Base-by-base conservation (phyloP, 2,329 filamentous ascomycete species). In the Raffaelea ambrosiae region DNA sequence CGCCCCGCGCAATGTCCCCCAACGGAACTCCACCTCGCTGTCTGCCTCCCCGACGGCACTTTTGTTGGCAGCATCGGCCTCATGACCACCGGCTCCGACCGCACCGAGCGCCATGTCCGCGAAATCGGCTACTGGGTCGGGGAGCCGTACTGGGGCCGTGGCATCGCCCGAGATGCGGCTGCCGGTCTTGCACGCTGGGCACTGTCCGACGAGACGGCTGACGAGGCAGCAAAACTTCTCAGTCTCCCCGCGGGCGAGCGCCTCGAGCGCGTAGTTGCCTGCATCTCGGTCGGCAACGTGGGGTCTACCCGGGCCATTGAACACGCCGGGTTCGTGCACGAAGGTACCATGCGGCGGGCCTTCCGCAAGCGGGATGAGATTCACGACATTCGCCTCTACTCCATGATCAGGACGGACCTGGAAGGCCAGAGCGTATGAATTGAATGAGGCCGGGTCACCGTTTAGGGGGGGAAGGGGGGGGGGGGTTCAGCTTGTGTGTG, bases 111-210 rank as follows among this genome's bases (percentile, higher is more conserved):
- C 53, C 62, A 64, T 43, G 70, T 65, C 4, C 65, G 66, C 56
- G 71, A 76, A 59, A 7, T 77, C 1, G 74, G 73, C 4, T 78
- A 77, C 60, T 76, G 68, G 65, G 36, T 73, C 21, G 66, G 62
- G 1, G 61, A 59, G 35, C 53, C 59, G 11, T 58, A 63, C 43
- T 73, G 73, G 73, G 70, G 73, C 1, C 63, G 62, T 26, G 74
- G 74, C 1, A 64, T 72, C 48, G 65, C 62, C 48, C 67, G 63
- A 1, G 70, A 68, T 52, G 70, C 65, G 14, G 49, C 65, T 3
- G 42, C 26, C 3, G 70, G 52, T 1, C 66, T 75, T 44, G 55
- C 59, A 16, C 56, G 53, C 21, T 77, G 72, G 71, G 61, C 64
- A 3, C 74, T 77, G 11, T 19, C 40, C 18, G 44, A 43, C 3